phyloP scores from a whole-genome alignment of 306 rosid genomes.

The Carpinus viminea region DNA sequence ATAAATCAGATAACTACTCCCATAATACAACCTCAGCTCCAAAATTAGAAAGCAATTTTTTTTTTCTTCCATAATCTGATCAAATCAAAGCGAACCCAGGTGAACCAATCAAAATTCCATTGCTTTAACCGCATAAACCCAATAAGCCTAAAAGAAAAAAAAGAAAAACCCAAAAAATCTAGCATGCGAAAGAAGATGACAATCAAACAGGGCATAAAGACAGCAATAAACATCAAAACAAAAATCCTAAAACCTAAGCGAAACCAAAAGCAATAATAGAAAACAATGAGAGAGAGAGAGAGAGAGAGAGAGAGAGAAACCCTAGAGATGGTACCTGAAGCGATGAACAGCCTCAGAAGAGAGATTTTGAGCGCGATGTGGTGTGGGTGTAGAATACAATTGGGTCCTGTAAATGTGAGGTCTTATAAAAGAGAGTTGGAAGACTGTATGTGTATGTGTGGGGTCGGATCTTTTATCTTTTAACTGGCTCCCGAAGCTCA shows the following conservation, averaged over 20 bases:
- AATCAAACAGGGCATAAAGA: not conserved
- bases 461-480: too few species aligned
- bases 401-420: too few species aligned
- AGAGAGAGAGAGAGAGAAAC: not conserved
- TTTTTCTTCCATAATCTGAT: not conserved
- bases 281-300: too few species aligned
- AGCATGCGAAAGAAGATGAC: not conserved
- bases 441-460: too few species aligned
- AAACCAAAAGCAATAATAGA: too few species aligned
- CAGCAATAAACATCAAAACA: too few species aligned
- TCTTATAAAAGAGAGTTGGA: too few species aligned
- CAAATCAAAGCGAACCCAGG: not conserved
- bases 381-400: too few species aligned
- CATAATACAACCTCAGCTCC: not conserved
- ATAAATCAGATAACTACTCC: not conserved
- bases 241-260: too few species aligned
- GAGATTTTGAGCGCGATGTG: too few species aligned
- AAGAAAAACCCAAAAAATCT: not conserved
- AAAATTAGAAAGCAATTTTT: not conserved
- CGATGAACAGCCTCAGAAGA: not conserved
- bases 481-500: too few species aligned
- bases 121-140: not conserved
- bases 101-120: not conserved
- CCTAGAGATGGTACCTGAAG: too few species aligned
- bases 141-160: not conserved